These are phyloP conservation scores for Venturia aucupariae DNA, from an alignment of 2,329 filamentous ascomycete genomes.

Conservation along the genomic window DNA sequence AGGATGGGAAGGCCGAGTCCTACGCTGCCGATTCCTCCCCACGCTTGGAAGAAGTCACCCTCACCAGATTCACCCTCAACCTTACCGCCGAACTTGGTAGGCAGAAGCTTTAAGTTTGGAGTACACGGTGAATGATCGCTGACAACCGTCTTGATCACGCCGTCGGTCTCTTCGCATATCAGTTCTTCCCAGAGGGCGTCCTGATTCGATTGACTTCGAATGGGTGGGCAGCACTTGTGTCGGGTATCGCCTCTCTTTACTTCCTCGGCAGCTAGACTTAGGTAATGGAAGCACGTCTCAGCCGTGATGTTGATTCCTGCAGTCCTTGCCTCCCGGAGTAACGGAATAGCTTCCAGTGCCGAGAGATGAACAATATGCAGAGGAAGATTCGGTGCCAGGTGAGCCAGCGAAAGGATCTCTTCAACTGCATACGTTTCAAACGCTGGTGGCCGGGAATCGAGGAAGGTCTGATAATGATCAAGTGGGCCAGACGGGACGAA, in stretches of 20 bases:
- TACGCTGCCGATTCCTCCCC: slow-evolving; percentile 93
- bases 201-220: slow-evolving; percentile 71
- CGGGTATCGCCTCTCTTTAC: slow-evolving; percentile 78
- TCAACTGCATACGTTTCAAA: slow-evolving; percentile 90
- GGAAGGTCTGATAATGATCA: slow-evolving; percentile 78
- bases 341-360: slow-evolving; percentile 76
- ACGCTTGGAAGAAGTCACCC: slow-evolving; percentile 91
- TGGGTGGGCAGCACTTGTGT: slow-evolving; percentile 93
- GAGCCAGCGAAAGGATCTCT: slow-evolving; percentile 73
- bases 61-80: slow-evolving; percentile 17
- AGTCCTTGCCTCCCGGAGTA: slow-evolving; percentile 63
- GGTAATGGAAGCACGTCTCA: slow-evolving; percentile 93
- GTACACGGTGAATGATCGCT: slow-evolving; percentile 96
- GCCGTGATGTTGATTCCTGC: slow-evolving; percentile 78
- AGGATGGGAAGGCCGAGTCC: slow-evolving; percentile 87
- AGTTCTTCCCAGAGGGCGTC: slow-evolving; percentile 84
- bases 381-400: slow-evolving; percentile 69
- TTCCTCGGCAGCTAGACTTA: slow-evolving; percentile 72
- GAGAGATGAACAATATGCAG: slow-evolving; percentile 92
- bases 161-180: slow-evolving; percentile 46
- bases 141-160: slow-evolving; percentile 84
- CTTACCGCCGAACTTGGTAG: slow-evolving; percentile 49
- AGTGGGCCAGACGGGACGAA: slow-evolving; percentile 62
- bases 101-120: slow-evolving; percentile 83
- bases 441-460: slow-evolving; percentile 76